Conservation (phyloP, 306 rosid species). For the Malus domestica region ASM211411v1 NC_041804.1:35159501-35160000, state of each 20-base stretch:
- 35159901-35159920: constrained; percentile 28
- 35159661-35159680: no score
- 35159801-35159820: not conserved
- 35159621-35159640: no score
- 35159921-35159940: constrained; percentile 33
- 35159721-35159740: constrained; percentile 15
- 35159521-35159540: no score
- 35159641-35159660: no score
- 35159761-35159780: not conserved
- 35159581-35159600: not conserved
- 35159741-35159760: not conserved
- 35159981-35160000: constrained; percentile 86
- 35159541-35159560: no score
- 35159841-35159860: not conserved
- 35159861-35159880: constrained; percentile 8
- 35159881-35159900: constrained; percentile 13
- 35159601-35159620: not conserved
- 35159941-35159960: constrained; percentile 35
- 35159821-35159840: constrained; percentile 17
- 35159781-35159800: not conserved
- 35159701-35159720: not conserved
- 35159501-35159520: no score
- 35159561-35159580: not conserved
- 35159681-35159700: constrained; percentile 3
- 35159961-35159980: constrained; percentile 59